Percentiles rank a stretch among this genome's conserved stretches.
Evolutionary conservation across 164 flowering plant species (phyloP).

Genomic region (Kingdonia uniflora): DNA sequence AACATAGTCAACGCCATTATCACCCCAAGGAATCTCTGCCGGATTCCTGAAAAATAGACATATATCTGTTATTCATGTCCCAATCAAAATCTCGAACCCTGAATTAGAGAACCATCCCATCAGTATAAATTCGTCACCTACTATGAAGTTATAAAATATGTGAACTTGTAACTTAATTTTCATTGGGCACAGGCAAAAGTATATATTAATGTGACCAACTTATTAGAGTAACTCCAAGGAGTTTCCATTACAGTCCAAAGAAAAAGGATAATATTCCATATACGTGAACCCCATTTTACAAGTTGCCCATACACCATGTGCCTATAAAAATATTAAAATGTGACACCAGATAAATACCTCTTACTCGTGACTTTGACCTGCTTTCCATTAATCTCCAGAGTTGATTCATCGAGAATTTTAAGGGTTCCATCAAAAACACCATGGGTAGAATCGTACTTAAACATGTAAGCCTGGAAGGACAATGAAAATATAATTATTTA

Average conservation of each 20-base stretch:
- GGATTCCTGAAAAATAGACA: slow-evolving; percentile 54
- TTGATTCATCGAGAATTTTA: slow-evolving; percentile 65
- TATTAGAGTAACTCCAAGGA: too few relatives aligned
- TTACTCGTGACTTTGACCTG: slow-evolving; percentile 51
- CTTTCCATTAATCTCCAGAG: slow-evolving; percentile 86
- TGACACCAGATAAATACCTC: slow-evolving; percentile 40
- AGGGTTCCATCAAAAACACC: slow-evolving; percentile 71
- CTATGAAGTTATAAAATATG: too few relatives aligned
- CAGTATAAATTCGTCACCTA: neutral
- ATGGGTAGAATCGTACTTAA: slow-evolving; percentile 97
- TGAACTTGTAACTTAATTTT: neutral
- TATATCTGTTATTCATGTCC: neutral
- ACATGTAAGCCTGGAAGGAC: slow-evolving; percentile 81
- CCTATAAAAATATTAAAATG: neutral
- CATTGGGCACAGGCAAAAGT: too few relatives aligned
- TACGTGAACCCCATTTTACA: too few relatives aligned
- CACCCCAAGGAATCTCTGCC: slow-evolving; percentile 92
- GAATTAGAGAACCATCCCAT: neutral
- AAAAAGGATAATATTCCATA: too few relatives aligned
- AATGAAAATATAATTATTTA: too few relatives aligned
- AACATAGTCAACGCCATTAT: slow-evolving; percentile 83
- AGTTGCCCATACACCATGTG: too few relatives aligned
- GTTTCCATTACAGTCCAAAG: too few relatives aligned
- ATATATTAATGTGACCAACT: too few relatives aligned
- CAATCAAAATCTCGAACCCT: neutral